Conservation (phyloP, 148 eudicot species). For the Cornus controversa region DNA sequence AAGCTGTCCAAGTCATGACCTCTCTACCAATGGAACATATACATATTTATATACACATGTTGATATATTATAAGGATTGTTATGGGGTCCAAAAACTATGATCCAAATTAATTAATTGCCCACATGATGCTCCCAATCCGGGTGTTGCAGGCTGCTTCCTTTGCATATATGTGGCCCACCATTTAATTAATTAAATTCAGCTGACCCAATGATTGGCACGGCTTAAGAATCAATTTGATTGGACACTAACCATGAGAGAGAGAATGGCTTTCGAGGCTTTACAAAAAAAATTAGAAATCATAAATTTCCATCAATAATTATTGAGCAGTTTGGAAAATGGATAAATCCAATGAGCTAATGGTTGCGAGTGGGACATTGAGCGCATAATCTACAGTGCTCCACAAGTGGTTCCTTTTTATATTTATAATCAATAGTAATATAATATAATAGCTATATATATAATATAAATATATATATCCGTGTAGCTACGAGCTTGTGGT, state of each 20-base stretch:
- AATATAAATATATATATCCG: too few species aligned
- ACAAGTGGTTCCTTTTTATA: background rate
- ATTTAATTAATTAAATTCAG: background rate
- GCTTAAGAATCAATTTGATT: background rate
- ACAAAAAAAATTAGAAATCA: background rate
- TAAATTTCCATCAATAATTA: background rate
- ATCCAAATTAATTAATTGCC: background rate
- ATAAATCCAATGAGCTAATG: background rate
- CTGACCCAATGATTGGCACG: background rate
- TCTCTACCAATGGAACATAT: background rate
- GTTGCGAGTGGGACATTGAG: background rate
- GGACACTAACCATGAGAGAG: background rate
- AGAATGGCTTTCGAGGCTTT: background rate
- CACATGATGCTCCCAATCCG: background rate
- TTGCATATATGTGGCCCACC: background rate
- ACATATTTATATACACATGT: background rate
- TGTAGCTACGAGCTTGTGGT: too few species aligned
- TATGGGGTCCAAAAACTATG: background rate
- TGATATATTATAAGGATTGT: background rate
- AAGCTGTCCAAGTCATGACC: background rate
- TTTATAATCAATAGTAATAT: too few species aligned
- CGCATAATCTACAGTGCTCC: background rate
- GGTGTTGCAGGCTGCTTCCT: background rate
- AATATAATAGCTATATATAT: too few species aligned
- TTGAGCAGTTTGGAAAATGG: constrained; percentile 3